Evolutionary conservation across 2,329 filamentous ascomycete genomes (phyloP), one percentile per base, ranked within the genome.

Genomic region (Alternaria infectoria): DNA sequence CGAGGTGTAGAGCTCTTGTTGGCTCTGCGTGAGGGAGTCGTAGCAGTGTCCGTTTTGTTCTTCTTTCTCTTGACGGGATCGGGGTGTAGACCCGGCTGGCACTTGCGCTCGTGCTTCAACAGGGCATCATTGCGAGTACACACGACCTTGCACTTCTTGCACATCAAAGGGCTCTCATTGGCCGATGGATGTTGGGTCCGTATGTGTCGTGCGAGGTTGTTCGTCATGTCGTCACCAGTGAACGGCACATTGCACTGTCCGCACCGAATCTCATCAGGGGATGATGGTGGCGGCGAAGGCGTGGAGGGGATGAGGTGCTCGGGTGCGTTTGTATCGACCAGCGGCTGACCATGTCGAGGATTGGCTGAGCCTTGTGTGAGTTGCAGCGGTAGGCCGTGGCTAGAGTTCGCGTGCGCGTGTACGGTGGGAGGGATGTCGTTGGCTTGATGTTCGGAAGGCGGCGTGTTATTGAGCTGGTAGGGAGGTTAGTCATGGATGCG

Each of bases 51-150:
- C 8, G 61, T 49, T 3, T 52, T 21, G 23, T 51, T 44, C 25
- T 55, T 57, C n/a, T 43, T 56, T 23, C 58, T 57, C 44, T 51
- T 43, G 7, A 52, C 40, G 2, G 64, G 49, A 3, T 57, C 50
- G 10, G 51, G 21, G 19, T 51, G 17, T 5, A 68, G 19, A 15
- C 59, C 57, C 8, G 63, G 59, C 44, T 69, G 66, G 5, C 59
- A 52, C 10, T 58, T 59, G 15, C 61, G 58, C 17, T 55, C 57
- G 43, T 69, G 68, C 26, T 68, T 68, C 26, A 62, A 49, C 13
- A 54, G 47, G 19, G 66, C 68, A 17, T 69, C 68, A 36, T 52
- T 36, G 19, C 65, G 59, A 9, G 59, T 54, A 23, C 62, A 69
- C 4, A 23, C 17, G 7, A 32, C 57, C n/a, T 23, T 21, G 50